Evolutionary conservation across 192 early-diverging fungal genomes (phyloP).

Genomic region (Chytriomyces sp.): DNA sequence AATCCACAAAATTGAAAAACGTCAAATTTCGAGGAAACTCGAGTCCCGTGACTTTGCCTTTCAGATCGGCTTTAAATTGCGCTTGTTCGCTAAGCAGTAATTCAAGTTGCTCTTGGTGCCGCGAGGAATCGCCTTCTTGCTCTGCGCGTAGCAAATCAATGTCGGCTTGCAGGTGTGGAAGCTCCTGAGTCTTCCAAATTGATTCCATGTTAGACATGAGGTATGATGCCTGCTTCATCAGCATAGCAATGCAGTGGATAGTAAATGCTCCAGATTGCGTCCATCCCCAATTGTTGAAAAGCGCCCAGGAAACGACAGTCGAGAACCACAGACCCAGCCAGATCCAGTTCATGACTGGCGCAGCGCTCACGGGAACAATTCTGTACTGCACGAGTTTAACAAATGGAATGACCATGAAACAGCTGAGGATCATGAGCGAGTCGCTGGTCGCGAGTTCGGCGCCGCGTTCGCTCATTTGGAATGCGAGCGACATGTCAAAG

Average conservation of each 20-base stretch:
- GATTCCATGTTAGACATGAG: conserved; percentile 78
- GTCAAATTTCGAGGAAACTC: conserved; percentile 83
- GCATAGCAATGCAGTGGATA: conserved; percentile 86
- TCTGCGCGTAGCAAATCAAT: conserved; percentile 22
- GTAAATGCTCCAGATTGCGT: conserved; percentile 84
- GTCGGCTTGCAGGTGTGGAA: conserved; percentile 17
- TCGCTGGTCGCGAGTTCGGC: conserved; percentile 73
- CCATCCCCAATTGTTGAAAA: conserved; percentile 80
- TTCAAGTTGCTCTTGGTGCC: conserved; percentile 38
- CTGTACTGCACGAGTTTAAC: conserved; percentile 59
- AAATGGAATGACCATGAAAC: conserved; percentile 66
- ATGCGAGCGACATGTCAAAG: conserved; percentile 56
- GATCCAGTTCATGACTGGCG: conserved; percentile 57
- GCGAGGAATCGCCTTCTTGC: too few species aligned
- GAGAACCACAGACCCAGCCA: conserved; percentile 50
- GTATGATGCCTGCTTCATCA: conserved; percentile 97
- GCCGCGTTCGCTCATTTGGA: conserved; percentile 65
- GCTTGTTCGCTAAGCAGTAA: conserved; percentile 54
- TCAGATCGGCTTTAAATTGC: conserved; percentile 15
- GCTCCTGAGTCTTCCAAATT: conserved; percentile 29
- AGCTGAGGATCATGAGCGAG: conserved; percentile 69
- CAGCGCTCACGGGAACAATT: conserved; percentile 51
- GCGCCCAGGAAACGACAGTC: conserved; percentile 36
- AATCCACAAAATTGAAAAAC: conserved; percentile 83
- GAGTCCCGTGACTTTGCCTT: background rate